Evolutionary conservation across 176 grass and related monocot genomes (phyloP), one percentile per base, ranked within the genome.

Genomic region (Aegilops speltoides): DNA sequence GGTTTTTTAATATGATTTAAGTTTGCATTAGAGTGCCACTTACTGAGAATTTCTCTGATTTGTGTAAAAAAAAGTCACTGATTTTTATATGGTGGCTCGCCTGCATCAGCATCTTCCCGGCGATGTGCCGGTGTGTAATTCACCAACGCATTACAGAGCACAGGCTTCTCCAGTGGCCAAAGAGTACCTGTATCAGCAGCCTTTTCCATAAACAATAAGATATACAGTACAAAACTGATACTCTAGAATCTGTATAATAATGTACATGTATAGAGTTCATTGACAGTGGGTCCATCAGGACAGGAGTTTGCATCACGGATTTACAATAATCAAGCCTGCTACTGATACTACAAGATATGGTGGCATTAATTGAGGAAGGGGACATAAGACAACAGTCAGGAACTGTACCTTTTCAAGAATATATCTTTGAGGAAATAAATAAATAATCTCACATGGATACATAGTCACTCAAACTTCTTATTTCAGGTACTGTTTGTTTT

Each of bases 91-190:
- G 43, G 43, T 45, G 43, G 43, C 1, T 45, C 11, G 11, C 43
- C 89, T 59, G 52, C 91, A 78, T 94, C 91, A 61, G 83, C 85
- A 83, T 82, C 81, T 67, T 92, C 91, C 64, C 90, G 90, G 28
- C 85, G 81, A 76, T 98, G 91, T 83, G 95, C 83, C 40, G 96
- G 93, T 26, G 88, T 95, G 67, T 98, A 98, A 82, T 98, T 98
- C 78, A 41, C 50, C 84, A 98, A 80, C 50, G 96, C 96, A 94
- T 98, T 98, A 76, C 96, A 98, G 41, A 98, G 86, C 79, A 98
- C 93, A 45, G 93, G 96, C 76, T 98, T 98, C 69, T 95, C 90
- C 74, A 91, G 84, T 64, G 96, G 96, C 96, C 93, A 98, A 73
- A 98, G 93, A 50, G 96, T 98, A 81, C 93, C 96, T 98, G 91